Percentiles rank a stretch among this genome's conserved stretches.
phyloP scores from a whole-genome alignment of 176 grass and related monocot genomes.

The Oryza glumipatula region DNA sequence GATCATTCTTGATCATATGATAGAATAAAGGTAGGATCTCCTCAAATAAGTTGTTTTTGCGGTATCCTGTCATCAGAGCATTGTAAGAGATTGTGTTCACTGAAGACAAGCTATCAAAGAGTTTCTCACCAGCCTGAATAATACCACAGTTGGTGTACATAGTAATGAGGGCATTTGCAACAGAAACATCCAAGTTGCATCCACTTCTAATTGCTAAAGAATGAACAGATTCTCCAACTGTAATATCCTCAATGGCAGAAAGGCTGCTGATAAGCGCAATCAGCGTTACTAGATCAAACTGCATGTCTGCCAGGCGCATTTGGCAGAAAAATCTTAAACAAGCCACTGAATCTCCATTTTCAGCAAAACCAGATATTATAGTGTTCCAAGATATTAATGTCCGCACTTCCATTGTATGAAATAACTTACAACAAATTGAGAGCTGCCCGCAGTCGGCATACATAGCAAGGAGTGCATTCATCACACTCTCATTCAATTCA shows the following conservation, averaged over 20 bases:
- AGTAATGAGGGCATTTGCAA: conserved; percentile 74
- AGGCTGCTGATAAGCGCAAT: conserved; percentile 56
- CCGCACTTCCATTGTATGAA: conserved; percentile 41
- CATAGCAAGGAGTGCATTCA: conserved; percentile 66
- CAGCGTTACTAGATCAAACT: conserved; percentile 68
- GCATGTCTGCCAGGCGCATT: conserved; percentile 51
- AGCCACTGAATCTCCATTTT: conserved; percentile 39
- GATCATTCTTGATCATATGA: conserved; percentile 51
- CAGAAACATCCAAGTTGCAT: conserved; percentile 53
- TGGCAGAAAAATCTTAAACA: conserved; percentile 49
- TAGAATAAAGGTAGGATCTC: conserved; percentile 55
- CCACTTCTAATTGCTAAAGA: conserved; percentile 63
- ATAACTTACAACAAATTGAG: conserved; percentile 54
- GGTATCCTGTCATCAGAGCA: conserved; percentile 73
- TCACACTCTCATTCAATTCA: conserved; percentile 43
- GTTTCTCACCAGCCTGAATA: conserved; percentile 50
- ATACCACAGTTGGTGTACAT: conserved; percentile 69
- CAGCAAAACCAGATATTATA: conserved; percentile 64
- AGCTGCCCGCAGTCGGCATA: conserved; percentile 51
- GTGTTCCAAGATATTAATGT: conserved; percentile 76
- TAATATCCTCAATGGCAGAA: conserved; percentile 26
- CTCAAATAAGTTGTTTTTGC: conserved; percentile 46
- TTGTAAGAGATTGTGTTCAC: conserved; percentile 58
- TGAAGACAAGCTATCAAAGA: conserved; percentile 50
- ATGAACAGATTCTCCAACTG: conserved; percentile 54